Percentiles rank a stretch among this genome's conserved stretches.
These are phyloP conservation scores for Vicia sativa DNA, from an alignment of 306 rosid genomes.

Conservation along the genomic window DNA sequence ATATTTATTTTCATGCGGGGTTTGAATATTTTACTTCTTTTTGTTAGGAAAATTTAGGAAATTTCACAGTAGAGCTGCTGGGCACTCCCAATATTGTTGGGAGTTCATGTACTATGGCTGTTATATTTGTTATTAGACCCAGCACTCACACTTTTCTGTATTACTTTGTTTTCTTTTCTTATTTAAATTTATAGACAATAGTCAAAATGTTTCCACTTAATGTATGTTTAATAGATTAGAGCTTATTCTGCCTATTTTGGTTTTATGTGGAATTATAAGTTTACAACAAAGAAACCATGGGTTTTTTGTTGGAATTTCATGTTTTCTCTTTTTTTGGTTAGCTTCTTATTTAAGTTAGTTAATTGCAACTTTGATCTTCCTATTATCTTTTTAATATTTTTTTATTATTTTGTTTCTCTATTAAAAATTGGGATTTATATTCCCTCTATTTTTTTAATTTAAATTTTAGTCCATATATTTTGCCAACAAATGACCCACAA, in stretches of 20 bases:
- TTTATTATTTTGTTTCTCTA: too few species aligned
- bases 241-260: conserved; percentile 26
- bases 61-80: conserved; percentile 42
- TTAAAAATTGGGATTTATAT: too few species aligned
- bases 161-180: neutral
- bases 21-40: conserved; percentile 36
- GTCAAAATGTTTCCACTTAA: conserved; percentile 35
- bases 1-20: conserved; percentile 20
- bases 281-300: conserved; percentile 7
- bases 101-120: conserved; percentile 46
- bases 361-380: too few species aligned
- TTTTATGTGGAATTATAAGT: conserved; percentile 27
- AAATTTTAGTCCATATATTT: too few species aligned
- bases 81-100: conserved; percentile 34
- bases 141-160: neutral
- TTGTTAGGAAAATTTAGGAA: conserved; percentile 37
- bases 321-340: neutral
- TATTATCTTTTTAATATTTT: too few species aligned
- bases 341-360: neutral
- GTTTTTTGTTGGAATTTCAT: conserved; percentile 1
- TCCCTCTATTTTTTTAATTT: too few species aligned
- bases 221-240: conserved; percentile 40
- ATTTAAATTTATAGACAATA: conserved; percentile 30
- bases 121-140: conserved; percentile 44
- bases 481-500: too few species aligned